Evolutionary conservation across 140 eudicot species (phyloP).

Genomic region (Artemisia princeps): DNA sequence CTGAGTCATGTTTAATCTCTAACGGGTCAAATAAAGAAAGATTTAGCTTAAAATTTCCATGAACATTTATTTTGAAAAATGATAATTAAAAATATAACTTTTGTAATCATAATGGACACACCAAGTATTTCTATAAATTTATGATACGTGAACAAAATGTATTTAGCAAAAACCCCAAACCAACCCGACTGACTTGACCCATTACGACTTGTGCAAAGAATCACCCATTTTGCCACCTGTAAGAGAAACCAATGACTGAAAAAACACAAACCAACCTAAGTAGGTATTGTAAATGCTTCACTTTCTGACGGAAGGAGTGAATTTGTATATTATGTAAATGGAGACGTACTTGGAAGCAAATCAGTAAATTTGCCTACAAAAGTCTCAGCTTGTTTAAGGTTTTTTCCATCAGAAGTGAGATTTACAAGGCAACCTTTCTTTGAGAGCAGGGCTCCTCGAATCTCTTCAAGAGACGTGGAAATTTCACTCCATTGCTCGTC

Average conservation of each 20-base stretch:
- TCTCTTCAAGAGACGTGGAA: slow-evolving; percentile 73
- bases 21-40: neutral
- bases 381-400: slow-evolving; percentile 48
- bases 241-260: slow-evolving; percentile 12
- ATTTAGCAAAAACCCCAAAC: neutral
- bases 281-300: slow-evolving; percentile 84
- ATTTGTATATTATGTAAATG: slow-evolving; percentile 38
- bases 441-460: slow-evolving; percentile 53
- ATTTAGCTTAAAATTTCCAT: neutral
- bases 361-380: slow-evolving; percentile 50
- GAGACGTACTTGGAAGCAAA: slow-evolving; percentile 50
- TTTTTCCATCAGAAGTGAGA: slow-evolving; percentile 79
- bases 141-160: neutral
- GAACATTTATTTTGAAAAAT: neutral
- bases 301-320: slow-evolving; percentile 43
- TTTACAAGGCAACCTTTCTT: slow-evolving; percentile 59
- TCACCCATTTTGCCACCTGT: slow-evolving; percentile 6
- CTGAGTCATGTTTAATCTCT: neutral
- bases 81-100: neutral
- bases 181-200: neutral
- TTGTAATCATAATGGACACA: neutral
- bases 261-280: slow-evolving; percentile 47
- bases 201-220: neutral
- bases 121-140: neutral
- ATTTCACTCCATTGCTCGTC: slow-evolving; percentile 65